These are phyloP conservation scores for Ormosia semicastrata DNA, from an alignment of 306 rosid genomes.

Conservation along the genomic window DNA sequence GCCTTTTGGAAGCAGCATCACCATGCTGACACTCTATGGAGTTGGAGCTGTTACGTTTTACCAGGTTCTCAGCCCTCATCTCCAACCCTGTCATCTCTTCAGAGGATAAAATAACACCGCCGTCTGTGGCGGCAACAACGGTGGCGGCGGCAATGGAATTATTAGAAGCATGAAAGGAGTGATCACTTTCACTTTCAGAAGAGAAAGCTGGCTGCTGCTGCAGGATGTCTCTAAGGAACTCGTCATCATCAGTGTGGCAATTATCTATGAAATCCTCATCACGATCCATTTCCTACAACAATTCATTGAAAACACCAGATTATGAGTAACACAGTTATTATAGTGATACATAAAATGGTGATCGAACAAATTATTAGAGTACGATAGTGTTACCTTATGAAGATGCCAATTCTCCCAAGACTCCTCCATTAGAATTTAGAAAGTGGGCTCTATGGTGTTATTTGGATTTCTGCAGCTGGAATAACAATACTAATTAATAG, in stretches of 20 bases:
- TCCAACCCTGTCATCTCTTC: not conserved
- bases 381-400: conserved; percentile 7
- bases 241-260: not conserved
- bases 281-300: conserved; percentile 32
- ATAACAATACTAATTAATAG: too few species aligned
- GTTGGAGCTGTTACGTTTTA: conserved; percentile 5
- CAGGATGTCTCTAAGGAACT: conserved; percentile 31
- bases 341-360: not conserved
- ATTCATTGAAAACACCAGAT: not conserved
- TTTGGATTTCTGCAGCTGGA: not conserved
- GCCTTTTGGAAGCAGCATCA: not conserved
- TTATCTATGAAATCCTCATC: not conserved
- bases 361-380: not conserved
- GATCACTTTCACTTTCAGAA: conserved; percentile 7
- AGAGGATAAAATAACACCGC: not conserved
- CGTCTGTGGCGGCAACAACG: not conserved
- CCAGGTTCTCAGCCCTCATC: not conserved
- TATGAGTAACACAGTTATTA: not conserved
- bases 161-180: not conserved
- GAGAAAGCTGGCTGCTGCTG: conserved; percentile 1
- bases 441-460: not conserved
- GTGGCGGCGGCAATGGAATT: not conserved
- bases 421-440: conserved; percentile 18
- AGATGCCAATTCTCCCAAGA: conserved; percentile 25
- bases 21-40: not conserved